phyloP scores from a whole-genome alignment of 352 stramenopile species.

The Globisporangium solare region DNA sequence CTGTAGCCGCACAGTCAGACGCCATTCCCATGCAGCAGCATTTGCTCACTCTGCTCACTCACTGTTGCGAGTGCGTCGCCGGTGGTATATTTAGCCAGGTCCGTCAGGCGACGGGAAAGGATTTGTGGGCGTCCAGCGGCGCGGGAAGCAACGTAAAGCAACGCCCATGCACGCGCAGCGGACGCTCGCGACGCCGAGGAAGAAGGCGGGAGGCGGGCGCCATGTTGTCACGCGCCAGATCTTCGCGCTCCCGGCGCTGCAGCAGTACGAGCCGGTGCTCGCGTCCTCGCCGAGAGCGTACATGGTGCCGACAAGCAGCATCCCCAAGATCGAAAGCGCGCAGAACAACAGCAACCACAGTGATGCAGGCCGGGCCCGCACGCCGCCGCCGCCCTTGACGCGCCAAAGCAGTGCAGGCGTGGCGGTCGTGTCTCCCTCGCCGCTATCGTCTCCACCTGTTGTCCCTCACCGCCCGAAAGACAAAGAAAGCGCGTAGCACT shows the following conservation, averaged over 20 bases:
- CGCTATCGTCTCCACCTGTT: neutral
- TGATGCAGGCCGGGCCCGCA: neutral
- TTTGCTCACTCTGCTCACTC: too few relatives aligned
- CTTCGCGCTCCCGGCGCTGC: conserved; percentile 52
- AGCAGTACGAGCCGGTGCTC: conserved; percentile 63
- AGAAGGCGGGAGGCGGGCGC: conserved; percentile 19
- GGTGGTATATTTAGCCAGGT: too few relatives aligned
- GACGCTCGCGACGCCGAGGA: conserved; percentile 24
- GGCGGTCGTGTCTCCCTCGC: neutral
- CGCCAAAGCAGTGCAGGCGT: neutral
- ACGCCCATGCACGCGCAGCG: conserved; percentile 1
- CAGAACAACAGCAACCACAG: neutral
- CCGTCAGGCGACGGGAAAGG: too few relatives aligned
- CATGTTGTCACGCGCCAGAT: conserved; percentile 31
- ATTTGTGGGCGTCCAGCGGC: neutral
- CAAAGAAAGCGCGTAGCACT: conserved; percentile 11
- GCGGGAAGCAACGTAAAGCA: neutral
- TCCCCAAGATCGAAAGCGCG: conserved; percentile 14
- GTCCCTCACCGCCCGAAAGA: conserved; percentile 13
- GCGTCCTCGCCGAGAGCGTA: conserved; percentile 28
- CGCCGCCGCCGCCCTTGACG: too few relatives aligned
- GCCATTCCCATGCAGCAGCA: too few relatives aligned
- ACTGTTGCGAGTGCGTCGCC: too few relatives aligned
- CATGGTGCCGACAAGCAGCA: conserved; percentile 15
- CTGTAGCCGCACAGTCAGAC: too few relatives aligned